These are phyloP conservation scores for Rhododendron ovatum DNA, from an alignment of 148 eudicot species.

Conservation along the genomic window DNA sequence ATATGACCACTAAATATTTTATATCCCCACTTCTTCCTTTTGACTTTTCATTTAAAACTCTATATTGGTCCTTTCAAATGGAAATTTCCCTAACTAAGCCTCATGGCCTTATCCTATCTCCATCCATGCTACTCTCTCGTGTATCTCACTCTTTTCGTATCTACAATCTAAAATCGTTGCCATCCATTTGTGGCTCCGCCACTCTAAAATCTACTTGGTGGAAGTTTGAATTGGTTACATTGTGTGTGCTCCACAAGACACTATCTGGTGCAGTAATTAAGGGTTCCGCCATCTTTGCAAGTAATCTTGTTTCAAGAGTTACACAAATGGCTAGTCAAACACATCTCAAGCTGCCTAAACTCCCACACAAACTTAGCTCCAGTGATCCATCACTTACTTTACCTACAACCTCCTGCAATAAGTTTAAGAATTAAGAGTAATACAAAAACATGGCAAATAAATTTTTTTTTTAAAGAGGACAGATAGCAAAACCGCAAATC, in stretches of 20 bases:
- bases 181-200: not conserved
- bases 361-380: not conserved
- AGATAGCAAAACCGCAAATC: no score
- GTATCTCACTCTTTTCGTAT: not conserved
- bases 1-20: no score
- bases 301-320: not conserved
- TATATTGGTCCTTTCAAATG: not conserved
- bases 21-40: no score
- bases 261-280: not conserved
- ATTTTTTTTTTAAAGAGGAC: not conserved
- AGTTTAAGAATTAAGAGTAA: not conserved
- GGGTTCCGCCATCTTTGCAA: not conserved
- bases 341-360: not conserved
- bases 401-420: not conserved
- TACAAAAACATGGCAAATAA: not conserved
- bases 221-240: not conserved
- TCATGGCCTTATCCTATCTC: not conserved
- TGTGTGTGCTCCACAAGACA: not conserved
- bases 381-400: not conserved
- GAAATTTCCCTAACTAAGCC: not conserved
- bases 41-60: no score
- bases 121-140: not conserved
- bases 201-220: not conserved
- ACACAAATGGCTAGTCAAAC: not conserved
- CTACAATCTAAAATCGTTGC: not conserved